A percentile compares a stretch with the other conserved stretches of the same genome.
These are phyloP conservation scores for Aureoboletus auriporus DNA, from an alignment of 768 basidiomycete genomes.

Conservation along the genomic window DNA sequence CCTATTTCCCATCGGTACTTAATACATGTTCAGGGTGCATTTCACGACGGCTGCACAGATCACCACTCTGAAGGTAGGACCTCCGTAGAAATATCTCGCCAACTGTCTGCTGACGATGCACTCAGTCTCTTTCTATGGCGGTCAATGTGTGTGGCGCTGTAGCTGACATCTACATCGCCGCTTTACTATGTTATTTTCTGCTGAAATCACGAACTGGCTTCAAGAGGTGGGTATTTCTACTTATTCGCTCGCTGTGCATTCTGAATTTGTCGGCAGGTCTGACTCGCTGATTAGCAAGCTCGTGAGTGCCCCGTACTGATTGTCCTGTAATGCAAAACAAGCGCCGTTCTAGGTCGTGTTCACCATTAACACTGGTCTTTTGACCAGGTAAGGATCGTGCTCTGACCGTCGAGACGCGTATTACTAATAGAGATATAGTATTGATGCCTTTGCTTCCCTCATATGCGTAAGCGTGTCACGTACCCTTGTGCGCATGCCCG, in stretches of 20 bases:
- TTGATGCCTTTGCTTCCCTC: conserved; percentile 54
- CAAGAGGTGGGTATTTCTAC: conserved; percentile 29
- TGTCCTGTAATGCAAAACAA: not conserved
- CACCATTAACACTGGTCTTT: conserved; percentile 40
- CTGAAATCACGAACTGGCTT: conserved; percentile 50
- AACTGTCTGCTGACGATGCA: not conserved
- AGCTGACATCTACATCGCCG: conserved; percentile 48
- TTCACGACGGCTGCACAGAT: conserved; percentile 41
- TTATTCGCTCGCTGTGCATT: not conserved
- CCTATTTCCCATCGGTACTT: not conserved
- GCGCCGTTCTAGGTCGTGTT: conserved; percentile 40
- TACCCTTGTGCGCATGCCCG: not conserved
- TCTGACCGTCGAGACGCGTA: not conserved
- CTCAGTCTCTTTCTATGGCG: conserved; percentile 40
- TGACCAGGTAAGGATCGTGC: conserved; percentile 26
- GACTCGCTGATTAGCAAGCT: conserved; percentile 51
- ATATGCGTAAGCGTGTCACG: conserved; percentile 35
- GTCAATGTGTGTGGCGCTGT: conserved; percentile 48
- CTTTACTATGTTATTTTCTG: conserved; percentile 41
- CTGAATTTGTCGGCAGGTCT: conserved; percentile 24
- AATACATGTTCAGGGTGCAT: conserved; percentile 31
- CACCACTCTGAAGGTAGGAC: conserved; percentile 37
- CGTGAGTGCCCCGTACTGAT: conserved; percentile 5
- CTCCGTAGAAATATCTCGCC: not conserved
- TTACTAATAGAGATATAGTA: conserved; percentile 20